Conservation (phyloP, 768 basidiomycete species). For the Porpolomopsis calyptriformis region DNA sequence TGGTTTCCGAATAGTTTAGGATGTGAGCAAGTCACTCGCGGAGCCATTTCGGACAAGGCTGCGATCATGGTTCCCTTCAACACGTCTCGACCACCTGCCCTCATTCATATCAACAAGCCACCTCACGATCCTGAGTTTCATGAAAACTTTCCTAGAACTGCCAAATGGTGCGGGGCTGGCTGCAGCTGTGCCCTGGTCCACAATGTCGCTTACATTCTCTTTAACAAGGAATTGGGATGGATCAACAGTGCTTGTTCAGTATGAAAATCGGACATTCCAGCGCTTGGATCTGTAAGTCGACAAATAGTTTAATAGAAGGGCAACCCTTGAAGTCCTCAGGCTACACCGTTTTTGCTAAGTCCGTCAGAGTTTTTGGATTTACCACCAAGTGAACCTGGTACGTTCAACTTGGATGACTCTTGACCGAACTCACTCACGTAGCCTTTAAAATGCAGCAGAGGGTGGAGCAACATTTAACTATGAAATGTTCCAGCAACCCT, state of each 20-base stretch:
- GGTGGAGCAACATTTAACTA: neutral
- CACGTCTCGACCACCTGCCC: conserved; percentile 15
- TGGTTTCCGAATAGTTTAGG: too few species aligned
- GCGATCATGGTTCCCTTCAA: conserved; percentile 5
- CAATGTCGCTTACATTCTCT: neutral
- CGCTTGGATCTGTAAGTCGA: conserved; percentile 37
- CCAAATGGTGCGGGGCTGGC: conserved; percentile 37
- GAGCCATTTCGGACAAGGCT: neutral
- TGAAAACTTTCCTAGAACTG: conserved; percentile 43
- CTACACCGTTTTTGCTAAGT: neutral
- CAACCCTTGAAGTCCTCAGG: conserved; percentile 3
- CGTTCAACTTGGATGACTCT: neutral
- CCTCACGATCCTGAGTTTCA: conserved; percentile 15
- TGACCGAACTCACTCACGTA: neutral
- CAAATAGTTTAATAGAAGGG: neutral
- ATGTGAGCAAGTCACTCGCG: too few species aligned
- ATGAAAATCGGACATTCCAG: conserved; percentile 61
- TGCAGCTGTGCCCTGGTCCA: neutral
- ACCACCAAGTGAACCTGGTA: too few species aligned
- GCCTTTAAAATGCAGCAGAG: neutral
- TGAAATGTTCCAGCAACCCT: conserved; percentile 32
- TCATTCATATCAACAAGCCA: conserved; percentile 10
- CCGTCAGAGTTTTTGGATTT: too few species aligned
- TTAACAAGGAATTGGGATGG: conserved; percentile 67
- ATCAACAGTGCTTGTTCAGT: conserved; percentile 51